These are phyloP conservation scores for Calendula officinalis DNA, from an alignment of 129 eudicot species.

Conservation along the genomic window DNA sequence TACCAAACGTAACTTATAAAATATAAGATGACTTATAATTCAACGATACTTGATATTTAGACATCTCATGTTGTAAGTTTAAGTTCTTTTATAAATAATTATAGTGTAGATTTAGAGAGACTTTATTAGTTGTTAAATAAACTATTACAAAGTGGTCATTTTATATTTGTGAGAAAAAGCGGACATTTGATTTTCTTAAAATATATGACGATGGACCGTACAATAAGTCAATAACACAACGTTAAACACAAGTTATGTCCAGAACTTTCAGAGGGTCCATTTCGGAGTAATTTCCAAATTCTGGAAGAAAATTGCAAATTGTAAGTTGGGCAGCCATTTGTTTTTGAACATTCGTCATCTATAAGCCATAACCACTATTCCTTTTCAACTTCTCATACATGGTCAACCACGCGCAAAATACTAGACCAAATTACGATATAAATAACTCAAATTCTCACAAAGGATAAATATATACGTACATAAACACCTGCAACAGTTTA, in stretches of 20 bases:
- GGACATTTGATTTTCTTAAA: no score
- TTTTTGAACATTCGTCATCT: not conserved
- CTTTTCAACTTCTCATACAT: not conserved
- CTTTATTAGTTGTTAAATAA: no score
- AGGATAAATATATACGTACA: not conserved
- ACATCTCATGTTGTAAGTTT: no score
- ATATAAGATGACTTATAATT: no score
- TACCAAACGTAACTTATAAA: no score
- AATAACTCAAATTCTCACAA: not conserved
- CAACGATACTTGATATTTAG: no score
- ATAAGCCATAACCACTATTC: no score
- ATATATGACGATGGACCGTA: not conserved
- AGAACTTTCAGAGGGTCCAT: conserved; percentile 20
- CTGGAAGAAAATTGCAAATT: conserved; percentile 15
- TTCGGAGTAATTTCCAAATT: conserved; percentile 21
- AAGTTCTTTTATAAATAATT: no score
- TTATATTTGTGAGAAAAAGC: no score
- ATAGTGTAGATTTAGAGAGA: no score
- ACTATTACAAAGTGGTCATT: no score
- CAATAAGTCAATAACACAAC: not conserved
- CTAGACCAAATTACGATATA: not conserved
- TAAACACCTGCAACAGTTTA: not conserved
- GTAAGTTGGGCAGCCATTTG: not conserved
- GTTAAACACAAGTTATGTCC: not conserved
- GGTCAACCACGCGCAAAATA: conserved; percentile 23